Conservation (phyloP, 2,329 filamentous ascomycete species). For the Verticillium albo-atrum region DNA sequence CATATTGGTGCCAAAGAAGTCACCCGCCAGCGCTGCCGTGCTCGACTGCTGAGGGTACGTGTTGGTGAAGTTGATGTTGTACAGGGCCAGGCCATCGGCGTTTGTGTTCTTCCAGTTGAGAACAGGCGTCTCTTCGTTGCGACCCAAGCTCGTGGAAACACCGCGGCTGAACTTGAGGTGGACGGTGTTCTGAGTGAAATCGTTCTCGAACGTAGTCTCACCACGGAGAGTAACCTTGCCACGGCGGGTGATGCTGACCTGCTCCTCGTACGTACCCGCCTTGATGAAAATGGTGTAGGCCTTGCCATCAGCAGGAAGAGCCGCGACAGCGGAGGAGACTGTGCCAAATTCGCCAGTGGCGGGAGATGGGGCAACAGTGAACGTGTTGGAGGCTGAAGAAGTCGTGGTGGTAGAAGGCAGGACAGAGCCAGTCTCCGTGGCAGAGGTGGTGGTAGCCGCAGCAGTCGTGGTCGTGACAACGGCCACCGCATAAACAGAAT, state of each 20-base stretch:
- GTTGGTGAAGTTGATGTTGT: constrained; percentile 54
- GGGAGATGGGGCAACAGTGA: constrained; percentile 24
- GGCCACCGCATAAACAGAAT: constrained; percentile 17
- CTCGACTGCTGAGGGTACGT: constrained; percentile 23
- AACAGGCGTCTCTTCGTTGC: constrained; percentile 38
- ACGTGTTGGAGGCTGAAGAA: background rate
- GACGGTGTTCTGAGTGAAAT: constrained; percentile 30
- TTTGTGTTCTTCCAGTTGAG: constrained; percentile 37
- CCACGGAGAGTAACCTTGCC: constrained; percentile 32
- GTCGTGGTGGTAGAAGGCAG: constrained; percentile 4
- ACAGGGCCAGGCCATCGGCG: constrained; percentile 45
- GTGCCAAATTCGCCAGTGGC: constrained; percentile 32
- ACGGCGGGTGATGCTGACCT: constrained; percentile 46
- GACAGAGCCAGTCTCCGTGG: constrained; percentile 17
- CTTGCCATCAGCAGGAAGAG: constrained; percentile 34
- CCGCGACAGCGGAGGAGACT: constrained; percentile 36
- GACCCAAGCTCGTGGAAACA: constrained; percentile 30
- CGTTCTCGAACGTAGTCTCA: constrained; percentile 24
- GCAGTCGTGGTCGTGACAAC: background rate
- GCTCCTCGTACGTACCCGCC: constrained; percentile 52
- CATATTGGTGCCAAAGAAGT: constrained; percentile 28
- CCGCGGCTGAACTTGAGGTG: constrained; percentile 30
- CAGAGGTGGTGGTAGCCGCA: constrained; percentile 4
- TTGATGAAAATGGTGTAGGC: constrained; percentile 33
- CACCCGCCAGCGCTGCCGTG: constrained; percentile 21